phyloP scores from a whole-genome alignment of 2,329 filamentous ascomycete species.

The Penicillium hesseltinei region DNA sequence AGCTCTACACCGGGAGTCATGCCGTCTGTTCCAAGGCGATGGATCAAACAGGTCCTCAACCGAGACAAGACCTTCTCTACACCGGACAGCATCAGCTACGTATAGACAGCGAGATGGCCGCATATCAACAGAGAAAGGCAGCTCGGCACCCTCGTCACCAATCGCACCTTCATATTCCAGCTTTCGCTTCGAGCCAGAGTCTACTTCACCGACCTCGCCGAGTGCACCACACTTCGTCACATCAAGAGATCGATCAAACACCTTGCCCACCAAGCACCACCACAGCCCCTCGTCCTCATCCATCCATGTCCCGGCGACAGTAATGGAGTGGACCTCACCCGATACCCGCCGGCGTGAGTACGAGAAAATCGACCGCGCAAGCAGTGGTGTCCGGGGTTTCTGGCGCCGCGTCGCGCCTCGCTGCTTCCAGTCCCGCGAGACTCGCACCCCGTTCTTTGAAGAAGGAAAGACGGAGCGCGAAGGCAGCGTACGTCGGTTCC shows the following conservation, averaged over 20 bases:
- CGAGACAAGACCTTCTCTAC: conserved; percentile 1
- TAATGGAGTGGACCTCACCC: conserved; percentile 49
- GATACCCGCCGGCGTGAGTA: conserved; percentile 46
- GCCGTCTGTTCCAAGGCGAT: conserved; percentile 39
- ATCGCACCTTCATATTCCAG: conserved; percentile 17
- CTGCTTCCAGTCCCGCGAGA: conserved; percentile 37
- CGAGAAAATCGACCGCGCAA: conserved; percentile 54
- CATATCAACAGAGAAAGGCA: conserved; percentile 16
- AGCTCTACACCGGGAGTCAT: conserved; percentile 42
- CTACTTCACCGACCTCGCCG: neutral
- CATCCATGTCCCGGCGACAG: conserved; percentile 34
- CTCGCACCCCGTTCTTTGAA: conserved; percentile 44
- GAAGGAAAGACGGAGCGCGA: conserved; percentile 42
- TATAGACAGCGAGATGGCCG: conserved; percentile 12
- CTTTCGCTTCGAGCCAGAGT: conserved; percentile 12
- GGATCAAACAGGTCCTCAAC: conserved; percentile 4
- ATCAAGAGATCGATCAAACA: conserved; percentile 18
- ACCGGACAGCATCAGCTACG: conserved; percentile 9
- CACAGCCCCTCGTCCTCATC: conserved; percentile 26
- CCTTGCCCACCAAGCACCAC: conserved; percentile 14
- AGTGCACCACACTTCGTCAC: conserved; percentile 6
- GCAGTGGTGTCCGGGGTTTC: conserved; percentile 42
- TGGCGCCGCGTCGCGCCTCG: conserved; percentile 43
- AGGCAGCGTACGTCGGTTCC: conserved; percentile 46
- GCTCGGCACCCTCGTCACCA: conserved; percentile 21